These are phyloP conservation scores for Helminthosporium solani DNA, from an alignment of 2,329 filamentous ascomycete species.

Conservation along the genomic window DNA sequence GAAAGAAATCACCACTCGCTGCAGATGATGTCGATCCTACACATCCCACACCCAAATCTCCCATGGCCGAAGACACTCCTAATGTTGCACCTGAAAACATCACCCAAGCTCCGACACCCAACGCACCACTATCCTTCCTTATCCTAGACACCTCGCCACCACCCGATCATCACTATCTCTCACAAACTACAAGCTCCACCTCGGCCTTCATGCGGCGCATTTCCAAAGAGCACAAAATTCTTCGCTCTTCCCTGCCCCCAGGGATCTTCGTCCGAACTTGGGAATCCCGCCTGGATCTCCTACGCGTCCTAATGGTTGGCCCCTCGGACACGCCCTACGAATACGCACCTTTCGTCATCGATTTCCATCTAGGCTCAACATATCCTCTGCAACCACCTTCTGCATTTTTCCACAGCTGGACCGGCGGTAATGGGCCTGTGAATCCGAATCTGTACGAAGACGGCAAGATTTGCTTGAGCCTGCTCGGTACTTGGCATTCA, in stretches of 20 bases:
- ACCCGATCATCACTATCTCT: conserved; percentile 42
- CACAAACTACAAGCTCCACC: conserved; percentile 44
- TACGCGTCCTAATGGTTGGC: conserved; percentile 60
- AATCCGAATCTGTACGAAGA: conserved; percentile 66
- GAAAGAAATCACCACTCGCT: conserved; percentile 14
- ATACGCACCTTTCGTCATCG: conserved; percentile 61
- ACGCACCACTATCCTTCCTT: conserved; percentile 28
- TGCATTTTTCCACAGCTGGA: conserved; percentile 63
- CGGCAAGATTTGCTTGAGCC: conserved; percentile 60
- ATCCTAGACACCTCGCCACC: conserved; percentile 41
- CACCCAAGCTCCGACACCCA: conserved; percentile 5
- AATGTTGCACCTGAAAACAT: conserved; percentile 1
- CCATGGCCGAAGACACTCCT: conserved; percentile 10
- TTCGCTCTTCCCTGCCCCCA: conserved; percentile 54
- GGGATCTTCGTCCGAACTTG: conserved; percentile 61
- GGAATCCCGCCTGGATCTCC: conserved; percentile 59
- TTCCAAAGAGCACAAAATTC: conserved; percentile 60
- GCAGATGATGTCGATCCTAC: background rate
- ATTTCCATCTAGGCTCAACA: conserved; percentile 52
- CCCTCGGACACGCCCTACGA: conserved; percentile 62
- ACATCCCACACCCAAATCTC: conserved; percentile 1
- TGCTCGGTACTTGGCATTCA: conserved; percentile 62
- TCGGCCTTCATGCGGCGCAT: conserved; percentile 51
- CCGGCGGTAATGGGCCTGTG: conserved; percentile 52
- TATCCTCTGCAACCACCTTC: conserved; percentile 57